These are phyloP conservation scores for Amanita pallidorosea DNA, from an alignment of 768 basidiomycete species.

Conservation along the genomic window DNA sequence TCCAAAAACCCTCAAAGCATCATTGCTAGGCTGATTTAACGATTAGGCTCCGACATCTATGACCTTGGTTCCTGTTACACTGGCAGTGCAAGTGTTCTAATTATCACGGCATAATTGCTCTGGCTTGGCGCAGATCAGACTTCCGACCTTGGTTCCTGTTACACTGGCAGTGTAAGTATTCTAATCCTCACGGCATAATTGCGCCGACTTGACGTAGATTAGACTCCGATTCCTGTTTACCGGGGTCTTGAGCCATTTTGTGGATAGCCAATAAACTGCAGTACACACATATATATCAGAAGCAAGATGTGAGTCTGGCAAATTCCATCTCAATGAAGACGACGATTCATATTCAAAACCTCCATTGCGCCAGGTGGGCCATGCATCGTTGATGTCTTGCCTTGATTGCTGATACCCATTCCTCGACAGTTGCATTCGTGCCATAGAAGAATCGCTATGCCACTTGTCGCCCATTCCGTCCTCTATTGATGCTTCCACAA, in stretches of 20 bases:
- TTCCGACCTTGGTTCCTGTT: too few relatives aligned
- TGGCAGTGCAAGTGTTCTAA: too few relatives aligned
- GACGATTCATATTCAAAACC: constrained; percentile 26
- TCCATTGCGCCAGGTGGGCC: constrained; percentile 39
- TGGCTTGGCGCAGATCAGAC: too few relatives aligned
- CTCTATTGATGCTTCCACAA: constrained; percentile 32
- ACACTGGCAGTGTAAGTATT: too few relatives aligned
- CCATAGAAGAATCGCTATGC: constrained; percentile 29
- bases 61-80: too few relatives aligned
- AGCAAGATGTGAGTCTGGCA: neutral
- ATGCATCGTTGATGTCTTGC: neutral
- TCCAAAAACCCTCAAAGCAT: too few relatives aligned
- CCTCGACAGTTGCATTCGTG: constrained; percentile 30
- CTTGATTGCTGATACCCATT: neutral
- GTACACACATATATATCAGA: neutral
- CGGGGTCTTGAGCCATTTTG: neutral
- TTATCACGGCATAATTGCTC: too few relatives aligned
- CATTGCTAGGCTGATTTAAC: too few relatives aligned
- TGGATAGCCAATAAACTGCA: neutral
- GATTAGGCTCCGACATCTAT: too few relatives aligned
- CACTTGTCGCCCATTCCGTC: constrained; percentile 26
- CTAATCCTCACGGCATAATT: too few relatives aligned
- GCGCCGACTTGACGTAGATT: too few relatives aligned
- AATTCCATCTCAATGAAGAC: constrained; percentile 3
- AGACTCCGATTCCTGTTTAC: too few relatives aligned